These are phyloP conservation scores for Truncatella angustata DNA, from an alignment of 2,329 filamentous ascomycete species.

Conservation along the genomic window DNA sequence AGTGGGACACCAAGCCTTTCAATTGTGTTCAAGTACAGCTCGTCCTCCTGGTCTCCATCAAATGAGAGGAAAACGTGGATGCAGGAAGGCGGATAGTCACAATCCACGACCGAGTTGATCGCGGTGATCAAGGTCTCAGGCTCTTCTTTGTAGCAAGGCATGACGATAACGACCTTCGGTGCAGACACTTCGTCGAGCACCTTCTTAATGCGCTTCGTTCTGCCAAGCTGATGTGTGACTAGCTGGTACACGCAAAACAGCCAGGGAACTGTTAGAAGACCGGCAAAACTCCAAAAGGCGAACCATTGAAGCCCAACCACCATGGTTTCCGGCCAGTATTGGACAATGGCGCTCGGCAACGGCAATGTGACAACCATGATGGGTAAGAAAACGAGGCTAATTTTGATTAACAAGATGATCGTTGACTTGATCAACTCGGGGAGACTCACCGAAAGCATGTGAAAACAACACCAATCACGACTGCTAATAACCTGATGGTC, in stretches of 20 bases:
- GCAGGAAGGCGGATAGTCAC: conserved; percentile 88
- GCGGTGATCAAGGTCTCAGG: conserved; percentile 81
- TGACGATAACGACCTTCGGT: conserved; percentile 92
- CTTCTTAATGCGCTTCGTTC: conserved; percentile 77
- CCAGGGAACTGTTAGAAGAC: conserved; percentile 84
- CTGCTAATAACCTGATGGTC: conserved; percentile 75
- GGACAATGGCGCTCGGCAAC: conserved; percentile 68
- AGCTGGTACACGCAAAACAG: conserved; percentile 90
- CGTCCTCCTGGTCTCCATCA: conserved; percentile 85
- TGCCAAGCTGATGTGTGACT: conserved; percentile 81
- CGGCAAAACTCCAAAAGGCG: conserved; percentile 89
- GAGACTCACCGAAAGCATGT: conserved; percentile 65
- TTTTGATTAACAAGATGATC: conserved; percentile 14
- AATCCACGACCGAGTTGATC: conserved; percentile 87
- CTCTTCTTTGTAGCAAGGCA: conserved; percentile 95
- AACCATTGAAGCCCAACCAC: conserved; percentile 84
- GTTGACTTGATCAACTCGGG: not conserved
- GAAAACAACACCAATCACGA: conserved; percentile 73
- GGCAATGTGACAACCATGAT: conserved; percentile 94
- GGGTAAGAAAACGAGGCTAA: conserved; percentile 79
- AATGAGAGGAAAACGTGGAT: conserved; percentile 96
- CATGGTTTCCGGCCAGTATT: conserved; percentile 68
- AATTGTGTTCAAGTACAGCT: conserved; percentile 84
- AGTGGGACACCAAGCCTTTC: conserved; percentile 80
- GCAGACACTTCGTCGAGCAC: conserved; percentile 81